Base-by-base conservation (phyloP, 345 rosid species). In the Triadica sebifera region DNA sequence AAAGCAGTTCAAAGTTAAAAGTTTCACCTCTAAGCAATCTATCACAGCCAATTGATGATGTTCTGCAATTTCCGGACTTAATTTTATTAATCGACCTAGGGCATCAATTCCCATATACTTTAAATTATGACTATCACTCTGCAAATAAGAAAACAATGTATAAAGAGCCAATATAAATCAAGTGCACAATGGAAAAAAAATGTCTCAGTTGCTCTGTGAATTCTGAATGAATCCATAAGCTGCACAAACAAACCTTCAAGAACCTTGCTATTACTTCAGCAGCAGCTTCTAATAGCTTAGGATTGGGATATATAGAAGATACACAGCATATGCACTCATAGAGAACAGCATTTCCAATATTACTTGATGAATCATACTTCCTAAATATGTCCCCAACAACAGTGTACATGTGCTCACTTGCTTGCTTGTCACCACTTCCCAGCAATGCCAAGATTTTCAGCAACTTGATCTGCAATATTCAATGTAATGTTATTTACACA, bases 11-110 rank as follows among this genome's bases (percentile, higher is more conserved):
- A 57, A 65, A 62, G n/a, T n/a, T 29, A 65, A 65, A 77, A 77
- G 52, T 65, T 89, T 87, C 72, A 93, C 99, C 99, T 95, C 99
- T 77, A 95, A 86, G 87, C 99, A 95, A 86, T 95, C 98, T 57
- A 95, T 93, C 75, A 95, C 98, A 75, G 99, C 97, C 85, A 95
- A 82, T 70, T 95, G 99, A 78, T 95, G 99, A 83, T 95, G 98
- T 79, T 93, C 99, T 65, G 94, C 98, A 74, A 93, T 90, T 65
- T 95, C 99, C 62, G 98, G 94, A 74, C 89, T 91, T 74, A 86
- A 85, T 82, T 91, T 94, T 80, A 95, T 93, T 86, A 95, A 81
- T 72, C 91, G 88, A 57, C 99, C 96, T 77, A 95, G 92, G 49
- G 90, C 97, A 85, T 93, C 98, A 79, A 95, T 91, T 62, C 98